Evolutionary conservation across 208 protist genomes (phyloP).

Genomic region (Trypanosoma conorhini): DNA sequence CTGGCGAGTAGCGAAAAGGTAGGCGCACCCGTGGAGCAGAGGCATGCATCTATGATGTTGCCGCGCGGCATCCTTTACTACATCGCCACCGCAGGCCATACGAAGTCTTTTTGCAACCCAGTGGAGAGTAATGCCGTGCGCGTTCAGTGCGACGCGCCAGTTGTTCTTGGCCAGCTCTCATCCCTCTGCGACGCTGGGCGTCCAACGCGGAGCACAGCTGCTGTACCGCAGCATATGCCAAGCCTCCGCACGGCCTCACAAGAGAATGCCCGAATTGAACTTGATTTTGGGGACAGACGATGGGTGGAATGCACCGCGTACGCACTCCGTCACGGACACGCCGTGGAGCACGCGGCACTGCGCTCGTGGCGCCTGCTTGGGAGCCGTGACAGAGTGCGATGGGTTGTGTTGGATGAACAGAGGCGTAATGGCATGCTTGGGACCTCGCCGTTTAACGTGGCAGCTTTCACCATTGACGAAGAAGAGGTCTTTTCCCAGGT

Average conservation of each 20-base stretch:
- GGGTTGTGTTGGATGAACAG: conserved; percentile 27
- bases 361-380: conserved; percentile 23
- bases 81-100: conserved; percentile 19
- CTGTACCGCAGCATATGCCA: not conserved
- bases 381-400: conserved; percentile 19
- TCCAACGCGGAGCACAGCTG: not conserved
- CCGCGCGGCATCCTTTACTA: conserved; percentile 25
- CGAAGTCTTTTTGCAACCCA: conserved; percentile 14
- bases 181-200: not conserved
- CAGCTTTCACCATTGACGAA: conserved; percentile 16
- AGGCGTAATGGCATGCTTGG: conserved; percentile 13
- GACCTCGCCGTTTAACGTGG: conserved; percentile 26
- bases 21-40: not conserved
- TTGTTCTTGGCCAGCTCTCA: conserved; percentile 18
- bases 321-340: conserved; percentile 24
- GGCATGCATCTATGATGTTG: conserved; percentile 7
- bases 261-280: conserved; percentile 7
- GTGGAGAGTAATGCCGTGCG: conserved; percentile 23
- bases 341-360: conserved; percentile 20
- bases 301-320: conserved; percentile 24
- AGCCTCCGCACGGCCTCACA: conserved; percentile 21
- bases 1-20: not conserved
- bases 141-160: conserved; percentile 5
- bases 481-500: conserved; percentile 2
- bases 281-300: conserved; percentile 28